These are phyloP conservation scores for Pseudogymnoascus sp. DNA, from an alignment of 2,329 filamentous ascomycete genomes.

Conservation along the genomic window DNA sequence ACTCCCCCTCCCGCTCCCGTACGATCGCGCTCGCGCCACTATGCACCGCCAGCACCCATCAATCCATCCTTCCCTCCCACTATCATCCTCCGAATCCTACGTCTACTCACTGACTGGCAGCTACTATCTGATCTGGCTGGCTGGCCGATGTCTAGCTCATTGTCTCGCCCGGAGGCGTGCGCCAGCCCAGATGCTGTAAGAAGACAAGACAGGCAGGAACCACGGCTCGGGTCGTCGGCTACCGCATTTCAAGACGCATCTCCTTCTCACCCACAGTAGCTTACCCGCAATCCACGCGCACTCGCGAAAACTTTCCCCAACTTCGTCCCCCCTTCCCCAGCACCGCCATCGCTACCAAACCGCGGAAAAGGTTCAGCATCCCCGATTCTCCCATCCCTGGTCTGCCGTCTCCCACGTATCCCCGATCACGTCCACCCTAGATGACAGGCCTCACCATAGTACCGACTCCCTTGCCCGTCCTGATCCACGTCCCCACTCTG, in stretches of 20 bases:
- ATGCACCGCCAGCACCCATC: background rate
- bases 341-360: background rate
- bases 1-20: background rate
- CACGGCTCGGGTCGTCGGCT: background rate
- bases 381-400: background rate
- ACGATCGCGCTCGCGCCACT: background rate
- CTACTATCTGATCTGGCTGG: background rate
- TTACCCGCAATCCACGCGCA: background rate
- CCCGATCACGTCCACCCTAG: background rate
- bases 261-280: background rate
- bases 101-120: too few relatives aligned
- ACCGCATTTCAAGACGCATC: background rate
- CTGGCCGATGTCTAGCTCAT: background rate
- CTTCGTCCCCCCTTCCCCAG: background rate
- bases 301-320: background rate
- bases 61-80: background rate
- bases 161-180: background rate
- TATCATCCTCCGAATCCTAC: background rate
- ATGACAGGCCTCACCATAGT: background rate
- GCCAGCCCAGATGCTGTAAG: background rate
- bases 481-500: background rate
- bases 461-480: background rate
- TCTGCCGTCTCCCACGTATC: background rate
- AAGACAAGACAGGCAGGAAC: background rate
- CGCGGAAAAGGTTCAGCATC: background rate